Evolutionary conservation across 805 yeast species (phyloP), one percentile per base, ranked within the genome.

Genomic region (Metschnikowia aberdeeniae): DNA sequence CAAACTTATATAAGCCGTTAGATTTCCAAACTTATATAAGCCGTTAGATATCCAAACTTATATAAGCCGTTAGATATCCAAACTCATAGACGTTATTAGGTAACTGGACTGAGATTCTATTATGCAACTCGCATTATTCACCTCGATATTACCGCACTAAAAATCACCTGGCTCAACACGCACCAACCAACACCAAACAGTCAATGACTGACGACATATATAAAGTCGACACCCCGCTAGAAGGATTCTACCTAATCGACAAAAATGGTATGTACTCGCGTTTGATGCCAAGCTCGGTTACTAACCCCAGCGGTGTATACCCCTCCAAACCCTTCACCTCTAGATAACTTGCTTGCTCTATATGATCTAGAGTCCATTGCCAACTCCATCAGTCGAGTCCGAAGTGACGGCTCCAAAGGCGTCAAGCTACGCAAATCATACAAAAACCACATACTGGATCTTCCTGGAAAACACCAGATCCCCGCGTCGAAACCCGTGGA

Each of bases 341-440:
- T 81, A 43, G 78, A 81, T 44, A 86, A 90, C 63, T 70, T 93
- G 42, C 75, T 89, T 17, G 67, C 78, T 22, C 63, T 85, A 12
- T 93, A 89, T 56, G 82, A 82, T 1, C 66, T 93, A 34, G 76
- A 77, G 33, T 76, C 74, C 1, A 68, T 90, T 11, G 86, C 96
- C 1, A 73, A 78, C 44, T 82, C 95, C 3, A 84, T 93, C 35
- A 96, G 97, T 1, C 77, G 99, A 58, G 76, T 84, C 9, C 89
- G 87, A 57, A 83, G 89, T 2, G 95, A 85, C 57, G 96, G 97
- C 0, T 77, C 93, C 0, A 89, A 87, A 55, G 97, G 96, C 44
- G 89, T 89, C 32, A 93, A 93, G 66, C 76, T 93, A 44, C 77
- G 99, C 56, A 93, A 93, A 66, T 89, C 97, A 0, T 93, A 93